Evolutionary conservation across 1,139 yeast genomes (phyloP).

Genomic region (Yamadazyma membranifaciens): DNA sequence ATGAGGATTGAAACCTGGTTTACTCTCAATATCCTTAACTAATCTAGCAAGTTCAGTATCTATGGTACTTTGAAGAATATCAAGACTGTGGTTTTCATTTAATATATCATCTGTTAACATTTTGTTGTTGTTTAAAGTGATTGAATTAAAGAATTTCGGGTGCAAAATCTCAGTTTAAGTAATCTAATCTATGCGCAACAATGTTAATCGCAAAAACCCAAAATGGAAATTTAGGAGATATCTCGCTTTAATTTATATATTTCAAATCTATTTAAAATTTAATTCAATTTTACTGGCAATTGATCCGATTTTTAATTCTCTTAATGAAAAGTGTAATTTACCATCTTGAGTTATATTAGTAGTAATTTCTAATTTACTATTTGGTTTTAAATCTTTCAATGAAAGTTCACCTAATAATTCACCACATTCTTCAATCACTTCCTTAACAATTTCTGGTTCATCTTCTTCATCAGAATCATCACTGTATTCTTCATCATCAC

Average conservation of each 20-base stretch:
- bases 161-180: no score
- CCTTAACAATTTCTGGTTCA: slow-evolving; percentile 73
- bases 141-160: no score
- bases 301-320: slow-evolving; percentile 73
- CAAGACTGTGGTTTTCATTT: slow-evolving; percentile 18
- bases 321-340: slow-evolving; percentile 75
- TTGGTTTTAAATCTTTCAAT: slow-evolving; percentile 68
- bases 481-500: slow-evolving; percentile 34
- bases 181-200: no score
- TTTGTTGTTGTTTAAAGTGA: background rate
- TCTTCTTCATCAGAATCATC: slow-evolving; percentile 37
- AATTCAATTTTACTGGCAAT: slow-evolving; percentile 53
- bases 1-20: slow-evolving; percentile 24
- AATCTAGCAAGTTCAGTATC: slow-evolving; percentile 22
- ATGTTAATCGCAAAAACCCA: no score
- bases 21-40: slow-evolving; percentile 18
- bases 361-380: slow-evolving; percentile 70
- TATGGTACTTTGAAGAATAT: slow-evolving; percentile 23
- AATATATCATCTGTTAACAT: slow-evolving; percentile 15
- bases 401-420: slow-evolving; percentile 76
- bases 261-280: slow-evolving; percentile 12
- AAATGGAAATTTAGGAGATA: background rate
- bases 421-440: slow-evolving; percentile 74
- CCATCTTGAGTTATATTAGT: slow-evolving; percentile 86
- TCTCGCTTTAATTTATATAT: background rate